These are phyloP conservation scores for Calonectria montana DNA, from an alignment of 2,329 filamentous ascomycete genomes.

Conservation along the genomic window DNA sequence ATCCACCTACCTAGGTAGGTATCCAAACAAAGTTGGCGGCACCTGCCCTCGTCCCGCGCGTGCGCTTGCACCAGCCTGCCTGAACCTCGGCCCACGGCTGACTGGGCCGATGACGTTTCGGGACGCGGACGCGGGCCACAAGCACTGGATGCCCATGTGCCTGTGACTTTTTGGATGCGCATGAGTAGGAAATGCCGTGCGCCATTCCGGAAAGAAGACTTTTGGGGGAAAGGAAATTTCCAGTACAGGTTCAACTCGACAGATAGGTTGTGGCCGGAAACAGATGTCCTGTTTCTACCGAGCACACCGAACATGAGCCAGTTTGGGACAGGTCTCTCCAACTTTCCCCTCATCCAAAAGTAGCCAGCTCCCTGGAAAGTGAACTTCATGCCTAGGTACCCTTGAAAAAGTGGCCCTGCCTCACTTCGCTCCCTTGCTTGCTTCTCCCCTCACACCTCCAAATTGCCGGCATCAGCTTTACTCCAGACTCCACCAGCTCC, in stretches of 20 bases:
- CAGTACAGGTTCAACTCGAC: neutral
- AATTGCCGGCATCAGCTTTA: neutral
- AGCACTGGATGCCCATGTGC: neutral
- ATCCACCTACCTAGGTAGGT: too few species aligned
- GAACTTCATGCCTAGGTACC: neutral
- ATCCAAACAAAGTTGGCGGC: neutral
- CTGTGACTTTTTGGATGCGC: neutral
- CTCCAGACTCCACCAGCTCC: constrained; percentile 21
- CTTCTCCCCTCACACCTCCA: neutral
- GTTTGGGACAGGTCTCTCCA: neutral
- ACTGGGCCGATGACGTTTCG: constrained; percentile 38
- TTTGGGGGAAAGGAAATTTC: neutral
- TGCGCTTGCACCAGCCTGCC: constrained; percentile 23
- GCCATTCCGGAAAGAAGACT: neutral
- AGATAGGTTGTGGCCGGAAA: neutral
- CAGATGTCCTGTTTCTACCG: neutral
- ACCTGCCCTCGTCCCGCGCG: neutral
- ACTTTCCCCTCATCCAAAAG: constrained; percentile 3
- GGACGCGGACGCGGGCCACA: neutral
- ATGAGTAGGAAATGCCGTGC: neutral
- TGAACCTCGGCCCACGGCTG: constrained; percentile 44
- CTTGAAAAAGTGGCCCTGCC: neutral
- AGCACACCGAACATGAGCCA: neutral
- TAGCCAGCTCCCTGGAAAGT: neutral
- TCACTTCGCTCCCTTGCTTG: neutral